Evolutionary conservation across 1,139 yeast genomes (phyloP).

Genomic region (Kurtzmaniella natalensis): DNA sequence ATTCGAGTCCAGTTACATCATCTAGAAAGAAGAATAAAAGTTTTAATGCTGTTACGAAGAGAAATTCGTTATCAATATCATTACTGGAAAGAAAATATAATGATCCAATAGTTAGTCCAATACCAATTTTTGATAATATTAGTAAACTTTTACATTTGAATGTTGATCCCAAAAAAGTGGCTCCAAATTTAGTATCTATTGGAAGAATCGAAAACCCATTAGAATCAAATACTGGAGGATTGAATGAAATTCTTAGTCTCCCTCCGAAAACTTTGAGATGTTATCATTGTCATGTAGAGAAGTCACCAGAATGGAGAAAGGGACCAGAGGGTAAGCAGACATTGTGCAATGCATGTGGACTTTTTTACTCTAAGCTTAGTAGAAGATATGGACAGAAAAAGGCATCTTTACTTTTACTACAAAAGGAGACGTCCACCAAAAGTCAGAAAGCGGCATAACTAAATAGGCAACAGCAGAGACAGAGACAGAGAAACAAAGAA

Average conservation of each 20-base stretch:
- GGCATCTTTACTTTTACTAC: constrained; percentile 22
- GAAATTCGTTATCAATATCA: not conserved
- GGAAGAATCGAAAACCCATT: constrained; percentile 5
- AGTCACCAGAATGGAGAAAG: constrained; percentile 46
- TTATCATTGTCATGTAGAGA: constrained; percentile 25
- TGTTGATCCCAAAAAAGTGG: constrained; percentile 4
- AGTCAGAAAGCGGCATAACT: not conserved
- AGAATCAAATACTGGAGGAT: constrained; percentile 11
- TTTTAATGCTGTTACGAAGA: constrained; percentile 2
- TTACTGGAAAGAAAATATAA: not conserved
- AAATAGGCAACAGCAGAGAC: too few relatives aligned
- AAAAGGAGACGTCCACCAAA: constrained; percentile 11
- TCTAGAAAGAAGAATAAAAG: not conserved
- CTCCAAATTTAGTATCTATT: constrained; percentile 4
- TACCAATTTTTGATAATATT: not conserved
- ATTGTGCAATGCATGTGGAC: constrained; percentile 45
- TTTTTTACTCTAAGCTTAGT: constrained; percentile 33
- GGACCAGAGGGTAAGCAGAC: constrained; percentile 44
- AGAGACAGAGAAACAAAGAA: too few relatives aligned
- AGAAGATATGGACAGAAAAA: constrained; percentile 23
- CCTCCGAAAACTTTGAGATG: constrained; percentile 15
- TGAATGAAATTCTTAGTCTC: constrained; percentile 16
- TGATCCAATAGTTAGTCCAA: not conserved
- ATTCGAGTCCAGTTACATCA: not conserved
- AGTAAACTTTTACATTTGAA: constrained; percentile 4